These are phyloP conservation scores for Magnolia changhungtana DNA, from an alignment of 164 flowering plant species.

Conservation along the genomic window DNA sequence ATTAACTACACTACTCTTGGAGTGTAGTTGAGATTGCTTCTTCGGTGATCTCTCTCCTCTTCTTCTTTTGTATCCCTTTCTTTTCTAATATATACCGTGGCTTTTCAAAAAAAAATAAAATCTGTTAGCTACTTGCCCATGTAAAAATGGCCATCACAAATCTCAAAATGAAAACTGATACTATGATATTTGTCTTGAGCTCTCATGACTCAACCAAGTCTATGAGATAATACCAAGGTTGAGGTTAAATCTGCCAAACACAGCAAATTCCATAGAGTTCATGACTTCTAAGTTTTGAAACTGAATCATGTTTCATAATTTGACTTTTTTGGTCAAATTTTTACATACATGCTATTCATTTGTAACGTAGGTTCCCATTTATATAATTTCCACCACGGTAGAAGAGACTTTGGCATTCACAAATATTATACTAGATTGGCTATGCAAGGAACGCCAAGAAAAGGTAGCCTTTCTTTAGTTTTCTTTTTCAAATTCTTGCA, in stretches of 20 bases:
- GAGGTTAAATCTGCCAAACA: not conserved
- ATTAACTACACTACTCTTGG: too few species aligned
- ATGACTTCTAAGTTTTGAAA: not conserved
- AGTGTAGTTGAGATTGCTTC: too few species aligned
- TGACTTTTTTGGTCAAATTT: not conserved
- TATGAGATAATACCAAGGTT: not conserved
- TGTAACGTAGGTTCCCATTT: conserved; percentile 66
- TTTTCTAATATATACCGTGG: too few species aligned
- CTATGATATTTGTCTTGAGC: not conserved
- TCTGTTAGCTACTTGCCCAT: too few species aligned
- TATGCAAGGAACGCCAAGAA: conserved; percentile 68
- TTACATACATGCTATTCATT: not conserved
- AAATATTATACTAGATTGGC: conserved; percentile 86
- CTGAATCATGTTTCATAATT: not conserved
- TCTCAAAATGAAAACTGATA: too few species aligned
- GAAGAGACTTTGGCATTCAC: conserved; percentile 66
- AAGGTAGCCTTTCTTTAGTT: too few species aligned
- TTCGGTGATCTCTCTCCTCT: too few species aligned
- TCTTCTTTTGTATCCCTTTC: too few species aligned
- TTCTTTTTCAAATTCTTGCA: too few species aligned
- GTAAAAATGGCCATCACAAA: too few species aligned
- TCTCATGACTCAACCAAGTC: not conserved
- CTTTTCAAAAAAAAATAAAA: too few species aligned
- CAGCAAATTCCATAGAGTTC: not conserved
- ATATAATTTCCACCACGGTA: conserved; percentile 68